Conservation (phyloP, 2,329 filamentous ascomycete species). For the Fusarium domesticum region DNA sequence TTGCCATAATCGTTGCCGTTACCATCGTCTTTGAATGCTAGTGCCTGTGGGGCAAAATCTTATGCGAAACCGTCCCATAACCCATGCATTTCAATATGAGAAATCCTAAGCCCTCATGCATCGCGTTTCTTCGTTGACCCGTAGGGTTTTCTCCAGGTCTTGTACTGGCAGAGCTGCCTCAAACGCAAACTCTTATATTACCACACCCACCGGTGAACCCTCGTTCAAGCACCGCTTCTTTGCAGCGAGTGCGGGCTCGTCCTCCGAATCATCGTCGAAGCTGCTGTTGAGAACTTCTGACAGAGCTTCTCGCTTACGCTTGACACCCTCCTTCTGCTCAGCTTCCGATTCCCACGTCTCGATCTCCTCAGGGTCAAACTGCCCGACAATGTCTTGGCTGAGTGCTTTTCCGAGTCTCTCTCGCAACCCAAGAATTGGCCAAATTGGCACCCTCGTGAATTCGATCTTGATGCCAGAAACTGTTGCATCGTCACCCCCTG, state of each 20-base stretch:
- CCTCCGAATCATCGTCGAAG: constrained; percentile 39
- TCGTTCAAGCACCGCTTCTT: constrained; percentile 37
- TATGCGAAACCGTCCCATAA: constrained; percentile 12
- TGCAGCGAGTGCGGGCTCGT: constrained; percentile 30
- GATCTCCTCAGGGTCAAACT: constrained; percentile 39
- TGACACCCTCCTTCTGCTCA: constrained; percentile 33
- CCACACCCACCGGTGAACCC: constrained; percentile 31
- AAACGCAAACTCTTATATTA: constrained; percentile 22
- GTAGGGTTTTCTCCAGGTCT: constrained; percentile 7
- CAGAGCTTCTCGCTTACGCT: constrained; percentile 37
- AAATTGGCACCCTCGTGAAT: constrained; percentile 49
- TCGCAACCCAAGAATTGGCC: constrained; percentile 54
- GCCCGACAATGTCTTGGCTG: constrained; percentile 49
- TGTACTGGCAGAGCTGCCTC: constrained; percentile 2
- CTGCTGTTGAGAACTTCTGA: constrained; percentile 40
- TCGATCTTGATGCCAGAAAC: constrained; percentile 43
- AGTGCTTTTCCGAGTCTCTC: constrained; percentile 54
- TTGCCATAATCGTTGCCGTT: constrained; percentile 4
- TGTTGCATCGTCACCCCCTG: constrained; percentile 22
- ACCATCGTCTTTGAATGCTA: constrained; percentile 4
- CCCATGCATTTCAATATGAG: constrained; percentile 9
- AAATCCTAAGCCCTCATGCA: constrained; percentile 5
- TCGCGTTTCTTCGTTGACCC: constrained; percentile 12
- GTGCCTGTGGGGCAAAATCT: constrained; percentile 22
- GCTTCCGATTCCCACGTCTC: constrained; percentile 45